Evolutionary conservation across 2,329 filamentous ascomycete genomes (phyloP).

Genomic region (Aspergillus melleus): DNA sequence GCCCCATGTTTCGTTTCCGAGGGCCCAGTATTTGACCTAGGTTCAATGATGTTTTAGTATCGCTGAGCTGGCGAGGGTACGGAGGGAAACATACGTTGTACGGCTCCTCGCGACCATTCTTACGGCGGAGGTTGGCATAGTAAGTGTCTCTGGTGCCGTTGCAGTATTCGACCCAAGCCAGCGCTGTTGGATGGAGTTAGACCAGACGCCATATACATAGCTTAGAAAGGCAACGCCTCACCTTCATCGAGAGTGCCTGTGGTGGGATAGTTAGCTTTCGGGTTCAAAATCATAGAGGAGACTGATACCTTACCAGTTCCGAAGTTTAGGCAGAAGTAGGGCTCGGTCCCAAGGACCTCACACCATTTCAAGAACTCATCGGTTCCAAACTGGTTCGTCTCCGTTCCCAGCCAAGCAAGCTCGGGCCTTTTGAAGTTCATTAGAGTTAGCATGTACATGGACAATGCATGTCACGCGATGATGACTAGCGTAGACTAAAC

Average conservation of each 20-base stretch:
- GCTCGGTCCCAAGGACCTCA: constrained; percentile 69
- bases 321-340: constrained; percentile 78
- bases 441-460: background rate
- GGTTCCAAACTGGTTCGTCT: constrained; percentile 78
- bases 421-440: constrained; percentile 56
- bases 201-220: background rate
- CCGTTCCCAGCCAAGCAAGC: constrained; percentile 74
- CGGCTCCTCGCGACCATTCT: constrained; percentile 73
- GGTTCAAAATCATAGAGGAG: constrained; percentile 21
- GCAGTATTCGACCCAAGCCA: constrained; percentile 85
- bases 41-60: constrained; percentile 13
- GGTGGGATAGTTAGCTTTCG: constrained; percentile 2
- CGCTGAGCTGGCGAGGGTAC: background rate
- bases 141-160: constrained; percentile 75
- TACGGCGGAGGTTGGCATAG: constrained; percentile 76
- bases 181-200: constrained; percentile 39
- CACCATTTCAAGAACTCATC: constrained; percentile 88
- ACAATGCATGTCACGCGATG: background rate
- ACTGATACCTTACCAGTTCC: constrained; percentile 61
- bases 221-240: constrained; percentile 19
- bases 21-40: constrained; percentile 76
- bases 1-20: constrained; percentile 71
- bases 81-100: constrained; percentile 57
- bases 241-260: constrained; percentile 52
- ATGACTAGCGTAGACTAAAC: background rate